Evolutionary conservation across 108 stramenopile genomes (phyloP), one percentile per base, ranked within the genome.

Genomic region (Nitzschia sp.): DNA sequence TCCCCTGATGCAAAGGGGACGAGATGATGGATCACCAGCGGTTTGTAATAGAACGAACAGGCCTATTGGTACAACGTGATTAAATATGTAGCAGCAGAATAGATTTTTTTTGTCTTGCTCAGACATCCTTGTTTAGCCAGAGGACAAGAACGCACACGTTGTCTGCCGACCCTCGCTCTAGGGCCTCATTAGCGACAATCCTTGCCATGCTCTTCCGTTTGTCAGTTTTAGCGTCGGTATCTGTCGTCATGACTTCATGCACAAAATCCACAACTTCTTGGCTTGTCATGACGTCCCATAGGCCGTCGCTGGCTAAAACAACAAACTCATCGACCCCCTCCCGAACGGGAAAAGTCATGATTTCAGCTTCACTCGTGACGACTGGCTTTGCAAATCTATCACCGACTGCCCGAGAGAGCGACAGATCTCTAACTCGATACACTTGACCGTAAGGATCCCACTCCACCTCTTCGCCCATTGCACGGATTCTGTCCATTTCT

Each of bases 241-340:
- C 26, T 19, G 38, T 15, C 27, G 45, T 65, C 31, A 66, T 36
- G 42, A 24, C 47, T 25, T 67, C 60, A 47, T 89, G 75, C 2
- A 97, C 94, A 73, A 91, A 96, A 23, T 88, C 73, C 11, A 97
- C 96, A 46, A 90, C 96, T 67, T 98, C 97, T 72, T 98, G 87
- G 61, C 90, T 96, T 11, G 83, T 83, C 96, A 98, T 96, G 46
- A 97, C 96, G 73, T 98, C 98, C 97, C 97, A 98, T 24, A 98
- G 64, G 0, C 98, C 98, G 76, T 98, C 98, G 25, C 88, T 91
- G 2, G 97, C 98, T 33, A 98, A 54, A 1, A 95, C 24, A 24
- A 87, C 59, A 45, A 79, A 79, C 48, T 92, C 86, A 46, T 80
- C 83, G 17, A 71, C 63, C 30, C 66, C 66, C 53, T 82, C 86